Percentiles rank a stretch among this genome's conserved stretches.
Conservation (phyloP, 2,329 filamentous ascomycete species). For the Stemphylium beticola region DNA sequence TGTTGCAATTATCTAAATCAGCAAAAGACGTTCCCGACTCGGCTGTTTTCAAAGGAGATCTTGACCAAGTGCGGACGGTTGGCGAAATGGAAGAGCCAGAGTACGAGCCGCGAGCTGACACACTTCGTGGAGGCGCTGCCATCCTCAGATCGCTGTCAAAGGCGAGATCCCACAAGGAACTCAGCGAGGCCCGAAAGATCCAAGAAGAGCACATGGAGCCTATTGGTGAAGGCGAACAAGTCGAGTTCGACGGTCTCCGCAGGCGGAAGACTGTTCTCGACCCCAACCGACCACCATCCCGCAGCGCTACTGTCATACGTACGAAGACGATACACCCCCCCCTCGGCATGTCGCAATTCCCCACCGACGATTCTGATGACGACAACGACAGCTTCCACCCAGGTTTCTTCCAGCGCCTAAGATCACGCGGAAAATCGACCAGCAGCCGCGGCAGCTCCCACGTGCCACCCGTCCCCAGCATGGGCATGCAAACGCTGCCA, state of each 20-base stretch:
- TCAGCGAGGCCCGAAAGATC: slow-evolving; percentile 77
- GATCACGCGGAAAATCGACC: slow-evolving; percentile 45
- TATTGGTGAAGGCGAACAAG: slow-evolving; percentile 77
- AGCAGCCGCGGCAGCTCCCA: slow-evolving; percentile 31
- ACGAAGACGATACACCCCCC: slow-evolving; percentile 71
- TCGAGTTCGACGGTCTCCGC: slow-evolving; percentile 92
- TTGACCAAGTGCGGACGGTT: slow-evolving; percentile 94
- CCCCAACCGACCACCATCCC: slow-evolving; percentile 45
- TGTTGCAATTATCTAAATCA: slow-evolving; percentile 96
- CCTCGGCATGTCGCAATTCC: slow-evolving; percentile 86
- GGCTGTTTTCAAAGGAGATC: slow-evolving; percentile 87
- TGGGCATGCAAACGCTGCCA: slow-evolving; percentile 34
- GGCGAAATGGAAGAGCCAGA: slow-evolving; percentile 96
- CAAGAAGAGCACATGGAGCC: slow-evolving; percentile 82
- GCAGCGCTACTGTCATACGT: slow-evolving; percentile 49
- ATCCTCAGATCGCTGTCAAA: slow-evolving; percentile 84
- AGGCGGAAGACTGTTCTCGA: slow-evolving; percentile 68
- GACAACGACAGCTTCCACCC: slow-evolving; percentile 51
- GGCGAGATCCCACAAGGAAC: slow-evolving; percentile 77
- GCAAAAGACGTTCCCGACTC: slow-evolving; percentile 96
- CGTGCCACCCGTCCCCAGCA: slow-evolving; percentile 13
- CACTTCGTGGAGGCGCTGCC: slow-evolving; percentile 87
- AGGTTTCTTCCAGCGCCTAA: slow-evolving; percentile 53
- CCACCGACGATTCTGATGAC: slow-evolving; percentile 62
- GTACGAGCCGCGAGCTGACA: slow-evolving; percentile 93